Base-by-base conservation (phyloP, 2,329 filamentous ascomycete species). In the Aspergillus piperis region DNA sequence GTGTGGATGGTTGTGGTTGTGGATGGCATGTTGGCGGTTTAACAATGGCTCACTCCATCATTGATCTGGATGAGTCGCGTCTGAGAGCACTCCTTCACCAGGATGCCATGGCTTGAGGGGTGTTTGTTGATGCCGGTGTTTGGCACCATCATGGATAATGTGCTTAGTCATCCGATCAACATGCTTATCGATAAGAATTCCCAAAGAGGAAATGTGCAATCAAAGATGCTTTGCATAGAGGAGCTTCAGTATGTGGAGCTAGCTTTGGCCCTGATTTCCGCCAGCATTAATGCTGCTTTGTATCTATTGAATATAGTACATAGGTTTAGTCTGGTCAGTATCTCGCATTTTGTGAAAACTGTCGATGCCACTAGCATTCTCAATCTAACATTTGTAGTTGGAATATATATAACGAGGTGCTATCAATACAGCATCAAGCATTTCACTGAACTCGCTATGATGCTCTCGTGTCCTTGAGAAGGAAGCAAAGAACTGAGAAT, bases 21-120 rank as follows among this genome's bases (percentile, higher is more conserved):
- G 21, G 67, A 65, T 21, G 69, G 50, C 71, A 73, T 75, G 41
- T 53, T 69, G 57, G 23, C 23, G 60, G 38, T 47, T 50, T 17
- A 32, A 8, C 2, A 23, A 6, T 17, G 17, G 21, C 25, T 42
- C 53, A 55, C 32, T 32, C 23, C 30, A 53, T 44, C 21, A 30
- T 50, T 30, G 8, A 17, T 19, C 23, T 3, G 13, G 32, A 17
- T 17, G 47, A n/a, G 13, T 50, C 17, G 47, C 13, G 23, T 19
- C 17, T 17, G 25, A 17, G 53, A 30, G 53, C 39, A 30, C 23
- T 55, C n/a, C 8, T 30, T 13, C 5, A 23, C 25, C 30, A 41
- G 23, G 10, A 19, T 36, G 53, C 38, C 13, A 30, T 47, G 10
- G 23, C n/a, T 3, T 47, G 25, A n/a, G 23, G 19, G 30, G 8